These are phyloP conservation scores for Sporothrix sp. DNA, from an alignment of 2,329 filamentous ascomycete species.

Conservation along the genomic window DNA sequence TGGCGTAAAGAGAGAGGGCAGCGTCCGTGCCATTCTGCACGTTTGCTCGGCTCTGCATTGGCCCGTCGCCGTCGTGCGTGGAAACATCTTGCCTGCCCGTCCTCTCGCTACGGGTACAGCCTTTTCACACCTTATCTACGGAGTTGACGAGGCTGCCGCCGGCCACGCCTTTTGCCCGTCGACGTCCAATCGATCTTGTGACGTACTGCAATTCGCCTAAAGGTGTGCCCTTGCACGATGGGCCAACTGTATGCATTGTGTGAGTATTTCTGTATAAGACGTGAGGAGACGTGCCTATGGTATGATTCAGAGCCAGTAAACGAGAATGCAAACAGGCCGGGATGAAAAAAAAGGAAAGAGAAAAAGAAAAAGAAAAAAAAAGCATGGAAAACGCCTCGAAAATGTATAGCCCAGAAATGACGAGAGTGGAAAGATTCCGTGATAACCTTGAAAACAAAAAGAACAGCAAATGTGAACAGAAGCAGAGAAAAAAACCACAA, in stretches of 20 bases:
- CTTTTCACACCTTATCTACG: background rate
- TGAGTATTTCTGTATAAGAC: background rate
- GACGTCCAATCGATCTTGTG: background rate
- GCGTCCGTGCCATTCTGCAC: no score
- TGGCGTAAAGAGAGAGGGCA: no score
- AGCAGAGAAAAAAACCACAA: background rate
- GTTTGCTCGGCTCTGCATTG: background rate
- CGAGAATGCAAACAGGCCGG: no score
- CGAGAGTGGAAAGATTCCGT: background rate
- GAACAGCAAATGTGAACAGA: background rate
- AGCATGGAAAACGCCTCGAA: background rate
- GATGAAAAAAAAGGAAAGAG: background rate
- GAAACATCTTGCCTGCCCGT: background rate
- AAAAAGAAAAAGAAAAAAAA: background rate
- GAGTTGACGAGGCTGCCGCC: conserved; percentile 1
- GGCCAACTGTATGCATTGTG: background rate
- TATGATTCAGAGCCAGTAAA: background rate
- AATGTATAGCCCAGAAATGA: background rate
- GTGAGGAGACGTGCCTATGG: conserved; percentile 4
- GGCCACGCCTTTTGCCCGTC: background rate
- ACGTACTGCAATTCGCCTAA: background rate
- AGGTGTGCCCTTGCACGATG: background rate
- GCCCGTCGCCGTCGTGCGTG: background rate
- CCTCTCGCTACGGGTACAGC: no score
- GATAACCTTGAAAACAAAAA: background rate